Evolutionary conservation across 2,329 filamentous ascomycete species (phyloP).

Genomic region (Endothia cerciana): DNA sequence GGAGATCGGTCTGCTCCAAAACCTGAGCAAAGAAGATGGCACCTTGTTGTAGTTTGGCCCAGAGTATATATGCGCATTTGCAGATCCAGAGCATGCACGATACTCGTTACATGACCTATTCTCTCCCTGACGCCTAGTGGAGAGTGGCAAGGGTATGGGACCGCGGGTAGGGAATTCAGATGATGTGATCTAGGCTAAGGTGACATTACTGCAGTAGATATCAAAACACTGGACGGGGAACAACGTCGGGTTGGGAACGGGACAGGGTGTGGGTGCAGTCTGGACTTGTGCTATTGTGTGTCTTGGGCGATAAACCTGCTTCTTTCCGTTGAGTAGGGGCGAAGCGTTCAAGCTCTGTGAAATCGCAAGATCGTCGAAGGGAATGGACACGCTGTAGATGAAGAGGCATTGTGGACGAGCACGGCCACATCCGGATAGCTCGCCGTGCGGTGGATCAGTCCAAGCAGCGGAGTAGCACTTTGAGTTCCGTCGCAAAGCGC

Average conservation of each 20-base stretch:
- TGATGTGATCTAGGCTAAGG: conserved; percentile 29
- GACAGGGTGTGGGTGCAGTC: neutral
- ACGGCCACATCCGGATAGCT: neutral
- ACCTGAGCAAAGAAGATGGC: neutral
- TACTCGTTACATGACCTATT: neutral
- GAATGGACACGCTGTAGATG: neutral
- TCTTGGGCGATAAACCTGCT: neutral
- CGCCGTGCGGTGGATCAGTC: neutral
- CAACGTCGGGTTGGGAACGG: conserved; percentile 14
- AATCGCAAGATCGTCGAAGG: neutral
- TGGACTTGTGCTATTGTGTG: conserved; percentile 2
- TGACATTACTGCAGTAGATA: conserved; percentile 20
- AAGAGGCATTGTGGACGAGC: neutral
- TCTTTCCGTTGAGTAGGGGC: neutral
- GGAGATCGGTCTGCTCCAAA: neutral
- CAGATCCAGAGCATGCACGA: neutral
- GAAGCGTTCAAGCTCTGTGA: neutral
- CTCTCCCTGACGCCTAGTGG: neutral
- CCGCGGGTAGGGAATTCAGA: conserved; percentile 17
- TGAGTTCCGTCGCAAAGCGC: neutral
- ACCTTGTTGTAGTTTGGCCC: neutral
- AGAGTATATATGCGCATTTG: neutral
- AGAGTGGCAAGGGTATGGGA: conserved; percentile 24
- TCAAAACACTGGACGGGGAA: conserved; percentile 10
- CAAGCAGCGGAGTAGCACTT: neutral